Percentiles rank a stretch among this genome's conserved stretches.
These are phyloP conservation scores for Aureobasidium sp. DNA, from an alignment of 2,329 filamentous ascomycete species.

Conservation along the genomic window DNA sequence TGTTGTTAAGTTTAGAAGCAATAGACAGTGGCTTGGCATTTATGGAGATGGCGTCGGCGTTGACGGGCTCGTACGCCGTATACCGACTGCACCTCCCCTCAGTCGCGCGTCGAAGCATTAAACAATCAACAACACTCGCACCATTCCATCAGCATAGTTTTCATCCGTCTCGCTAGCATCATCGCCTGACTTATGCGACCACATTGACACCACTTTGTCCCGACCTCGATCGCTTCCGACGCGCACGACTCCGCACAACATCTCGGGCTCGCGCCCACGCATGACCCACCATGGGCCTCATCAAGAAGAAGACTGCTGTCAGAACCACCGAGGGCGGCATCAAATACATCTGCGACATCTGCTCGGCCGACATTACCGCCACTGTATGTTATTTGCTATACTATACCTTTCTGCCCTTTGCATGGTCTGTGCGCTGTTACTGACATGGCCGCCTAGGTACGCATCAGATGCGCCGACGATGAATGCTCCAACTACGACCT, in stretches of 20 bases:
- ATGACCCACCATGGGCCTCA: constrained; percentile 67
- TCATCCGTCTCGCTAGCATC: not conserved
- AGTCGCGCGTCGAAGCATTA: not conserved
- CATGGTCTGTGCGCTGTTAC: constrained; percentile 13
- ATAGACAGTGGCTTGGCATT: not conserved
- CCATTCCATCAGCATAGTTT: not conserved
- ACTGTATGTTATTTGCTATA: constrained; percentile 56
- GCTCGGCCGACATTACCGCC: constrained; percentile 91
- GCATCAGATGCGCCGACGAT: constrained; percentile 81
- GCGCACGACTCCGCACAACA: not conserved
- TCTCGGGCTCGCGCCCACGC: not conserved
- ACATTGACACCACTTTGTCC: not conserved
- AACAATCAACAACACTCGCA: not conserved
- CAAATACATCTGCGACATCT: constrained; percentile 97
- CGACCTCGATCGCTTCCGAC: not conserved
- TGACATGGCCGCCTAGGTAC: constrained; percentile 55
- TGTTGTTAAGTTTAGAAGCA: not conserved
- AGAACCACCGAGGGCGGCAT: constrained; percentile 55
- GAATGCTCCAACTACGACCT: constrained; percentile 92
- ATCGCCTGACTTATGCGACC: constrained; percentile 6
- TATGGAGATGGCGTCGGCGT: not conserved
- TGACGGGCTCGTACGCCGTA: not conserved
- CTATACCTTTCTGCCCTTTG: not conserved
- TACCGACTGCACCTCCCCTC: not conserved
- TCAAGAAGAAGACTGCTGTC: constrained; percentile 87